Conservation (phyloP, 2,329 filamentous ascomycete genomes). For the Penicillium digitatum region DNA sequence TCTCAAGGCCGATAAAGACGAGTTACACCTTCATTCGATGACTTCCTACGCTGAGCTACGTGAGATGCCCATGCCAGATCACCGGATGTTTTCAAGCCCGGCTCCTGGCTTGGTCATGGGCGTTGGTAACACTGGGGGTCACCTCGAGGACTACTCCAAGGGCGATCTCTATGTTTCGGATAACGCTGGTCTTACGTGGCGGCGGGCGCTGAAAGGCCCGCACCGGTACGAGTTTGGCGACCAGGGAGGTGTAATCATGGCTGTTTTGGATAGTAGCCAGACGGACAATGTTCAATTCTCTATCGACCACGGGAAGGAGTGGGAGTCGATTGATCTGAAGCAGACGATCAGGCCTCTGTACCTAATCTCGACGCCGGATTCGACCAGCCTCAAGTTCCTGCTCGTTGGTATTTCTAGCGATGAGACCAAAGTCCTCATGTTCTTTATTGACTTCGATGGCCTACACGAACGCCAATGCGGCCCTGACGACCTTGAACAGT, state of each 20-base stretch:
- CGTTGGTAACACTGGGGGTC: slow-evolving; percentile 80
- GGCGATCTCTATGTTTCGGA: slow-evolving; percentile 85
- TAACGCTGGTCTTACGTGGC: slow-evolving; percentile 85
- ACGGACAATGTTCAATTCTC: slow-evolving; percentile 70
- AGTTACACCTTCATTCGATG: slow-evolving; percentile 86
- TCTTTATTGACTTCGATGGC: slow-evolving; percentile 77
- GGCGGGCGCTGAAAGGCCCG: slow-evolving; percentile 65
- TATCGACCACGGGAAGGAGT: slow-evolving; percentile 80
- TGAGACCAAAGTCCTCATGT: slow-evolving; percentile 54
- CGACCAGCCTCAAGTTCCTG: slow-evolving; percentile 86
- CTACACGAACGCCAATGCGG: slow-evolving; percentile 77
- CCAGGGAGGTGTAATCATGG: slow-evolving; percentile 81
- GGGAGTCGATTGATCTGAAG: slow-evolving; percentile 68
- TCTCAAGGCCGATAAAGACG: slow-evolving; percentile 62
- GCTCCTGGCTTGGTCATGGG: slow-evolving; percentile 93
- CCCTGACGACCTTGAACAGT: slow-evolving; percentile 70
- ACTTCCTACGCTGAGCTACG: slow-evolving; percentile 54
- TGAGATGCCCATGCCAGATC: slow-evolving; percentile 66
- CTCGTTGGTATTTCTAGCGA: slow-evolving; percentile 62
- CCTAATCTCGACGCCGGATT: slow-evolving; percentile 86
- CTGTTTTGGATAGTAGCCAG: slow-evolving; percentile 63
- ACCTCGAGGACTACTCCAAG: slow-evolving; percentile 65
- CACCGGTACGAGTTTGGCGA: slow-evolving; percentile 98
- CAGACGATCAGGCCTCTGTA: slow-evolving; percentile 66
- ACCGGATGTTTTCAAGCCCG: slow-evolving; percentile 81